phyloP scores from a whole-genome alignment of 495 filamentous ascomycete species.

The Aspergillus sclerotioniger region DNA sequence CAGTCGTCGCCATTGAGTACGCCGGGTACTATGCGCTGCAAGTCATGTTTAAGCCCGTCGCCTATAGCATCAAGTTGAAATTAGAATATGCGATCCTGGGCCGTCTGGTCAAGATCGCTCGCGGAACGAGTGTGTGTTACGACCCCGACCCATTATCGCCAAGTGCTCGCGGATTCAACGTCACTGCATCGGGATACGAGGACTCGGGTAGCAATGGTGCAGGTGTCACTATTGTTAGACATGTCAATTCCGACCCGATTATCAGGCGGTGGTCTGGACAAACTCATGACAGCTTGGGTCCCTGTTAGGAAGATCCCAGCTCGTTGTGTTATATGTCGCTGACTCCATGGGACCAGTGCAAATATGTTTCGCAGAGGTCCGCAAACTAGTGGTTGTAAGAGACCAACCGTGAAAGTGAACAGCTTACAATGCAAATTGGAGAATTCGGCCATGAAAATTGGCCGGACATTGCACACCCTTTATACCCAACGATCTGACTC shows the following conservation, averaged over 20 bases:
- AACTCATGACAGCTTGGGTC: neutral
- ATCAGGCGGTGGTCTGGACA: neutral
- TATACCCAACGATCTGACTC: no score
- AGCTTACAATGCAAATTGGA: no score
- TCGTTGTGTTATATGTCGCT: neutral
- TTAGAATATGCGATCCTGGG: constrained; percentile 55
- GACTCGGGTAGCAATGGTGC: neutral
- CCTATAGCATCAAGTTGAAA: constrained; percentile 54
- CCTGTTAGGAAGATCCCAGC: neutral
- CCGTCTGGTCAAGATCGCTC: constrained; percentile 38
- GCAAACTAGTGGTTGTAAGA: neutral
- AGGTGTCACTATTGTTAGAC: neutral
- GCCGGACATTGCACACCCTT: no score
- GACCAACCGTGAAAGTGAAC: no score
- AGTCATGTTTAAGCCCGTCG: constrained; percentile 49
- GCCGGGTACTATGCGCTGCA: constrained; percentile 46
- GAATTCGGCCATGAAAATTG: no score
- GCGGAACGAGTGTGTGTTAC: constrained; percentile 10
- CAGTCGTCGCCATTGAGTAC: constrained; percentile 47
- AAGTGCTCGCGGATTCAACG: neutral
- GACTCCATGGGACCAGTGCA: neutral
- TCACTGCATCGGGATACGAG: neutral
- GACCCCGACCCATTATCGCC: neutral
- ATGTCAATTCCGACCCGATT: neutral
- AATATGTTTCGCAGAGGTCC: neutral